Conservation (phyloP, 805 yeast genomes). For the Candida argentea region DNA sequence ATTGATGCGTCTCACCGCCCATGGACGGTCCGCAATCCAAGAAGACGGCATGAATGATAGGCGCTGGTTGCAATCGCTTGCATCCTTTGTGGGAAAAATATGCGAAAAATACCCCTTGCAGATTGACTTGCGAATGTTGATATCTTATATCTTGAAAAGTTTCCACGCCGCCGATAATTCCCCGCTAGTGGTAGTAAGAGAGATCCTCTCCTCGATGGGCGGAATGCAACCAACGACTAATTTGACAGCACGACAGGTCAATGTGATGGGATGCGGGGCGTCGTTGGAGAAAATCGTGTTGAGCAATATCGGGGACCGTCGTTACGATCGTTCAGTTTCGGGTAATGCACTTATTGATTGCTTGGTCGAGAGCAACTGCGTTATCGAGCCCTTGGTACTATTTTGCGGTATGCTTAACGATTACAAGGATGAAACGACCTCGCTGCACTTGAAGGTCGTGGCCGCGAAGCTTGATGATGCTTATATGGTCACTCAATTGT, state of each 20-base stretch:
- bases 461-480: slow-evolving; percentile 68
- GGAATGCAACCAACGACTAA: slow-evolving; percentile 68
- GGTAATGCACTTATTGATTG: slow-evolving; percentile 41
- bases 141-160: slow-evolving; percentile 50
- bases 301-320: slow-evolving; percentile 46
- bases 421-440: slow-evolving; percentile 22
- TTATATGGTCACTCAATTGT: slow-evolving; percentile 54
- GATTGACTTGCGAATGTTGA: slow-evolving; percentile 54
- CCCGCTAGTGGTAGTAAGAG: slow-evolving; percentile 55
- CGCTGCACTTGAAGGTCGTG: slow-evolving; percentile 56
- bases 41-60: slow-evolving; percentile 71
- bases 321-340: slow-evolving; percentile 38
- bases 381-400: slow-evolving; percentile 59
- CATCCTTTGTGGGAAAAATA: slow-evolving; percentile 69
- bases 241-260: slow-evolving; percentile 54
- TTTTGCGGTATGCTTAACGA: slow-evolving; percentile 40
- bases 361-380: slow-evolving; percentile 31
- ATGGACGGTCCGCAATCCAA: slow-evolving; percentile 60
- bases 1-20: slow-evolving; percentile 52
- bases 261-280: slow-evolving; percentile 54
- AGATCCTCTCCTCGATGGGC: slow-evolving; percentile 61
- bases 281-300: slow-evolving; percentile 48
- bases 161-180: slow-evolving; percentile 50
- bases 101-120: slow-evolving; percentile 40
- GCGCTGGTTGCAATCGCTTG: slow-evolving; percentile 78